Conservation (phyloP, 257 asterid species). For the Salvia rosmarinus region DNA sequence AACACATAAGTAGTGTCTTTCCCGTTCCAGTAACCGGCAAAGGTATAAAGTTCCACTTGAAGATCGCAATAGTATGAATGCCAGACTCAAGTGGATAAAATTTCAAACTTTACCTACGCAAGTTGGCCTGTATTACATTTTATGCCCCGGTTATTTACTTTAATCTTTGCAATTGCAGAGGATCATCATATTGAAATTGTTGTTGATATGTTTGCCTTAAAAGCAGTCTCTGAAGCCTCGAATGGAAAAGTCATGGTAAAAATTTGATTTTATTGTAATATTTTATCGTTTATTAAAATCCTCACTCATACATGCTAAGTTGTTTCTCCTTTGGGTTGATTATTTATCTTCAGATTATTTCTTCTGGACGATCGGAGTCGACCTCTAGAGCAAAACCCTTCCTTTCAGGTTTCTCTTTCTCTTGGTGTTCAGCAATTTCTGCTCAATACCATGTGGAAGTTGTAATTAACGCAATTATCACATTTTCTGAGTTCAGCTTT, state of each 20-base stretch:
- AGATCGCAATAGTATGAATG: conserved; percentile 4
- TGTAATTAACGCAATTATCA: conserved; percentile 11
- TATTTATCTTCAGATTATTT: conserved; percentile 60
- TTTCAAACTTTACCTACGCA: neutral
- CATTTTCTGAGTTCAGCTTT: conserved; percentile 32
- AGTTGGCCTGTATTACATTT: conserved; percentile 6
- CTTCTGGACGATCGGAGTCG: conserved; percentile 78
- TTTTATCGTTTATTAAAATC: conserved; percentile 24
- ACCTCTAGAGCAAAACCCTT: conserved; percentile 66
- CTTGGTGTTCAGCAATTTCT: conserved; percentile 33
- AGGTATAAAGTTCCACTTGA: neutral
- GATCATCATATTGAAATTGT: conserved; percentile 49
- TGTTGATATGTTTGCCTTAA: conserved; percentile 67
- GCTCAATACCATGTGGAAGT: neutral
- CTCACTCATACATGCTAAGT: conserved; percentile 31
- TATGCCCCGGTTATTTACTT: conserved; percentile 29
- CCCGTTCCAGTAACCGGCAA: neutral
- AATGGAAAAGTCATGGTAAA: conserved; percentile 73
- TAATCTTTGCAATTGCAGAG: conserved; percentile 53
- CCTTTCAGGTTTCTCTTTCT: conserved; percentile 68
- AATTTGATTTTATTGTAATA: conserved; percentile 6
- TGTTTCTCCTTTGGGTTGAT: conserved; percentile 35
- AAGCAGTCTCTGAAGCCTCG: conserved; percentile 59
- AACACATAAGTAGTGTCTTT: neutral
- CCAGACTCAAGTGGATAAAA: neutral